Conservation (phyloP, 2,329 filamentous ascomycete species). For the Aspergillus tanneri region DNA sequence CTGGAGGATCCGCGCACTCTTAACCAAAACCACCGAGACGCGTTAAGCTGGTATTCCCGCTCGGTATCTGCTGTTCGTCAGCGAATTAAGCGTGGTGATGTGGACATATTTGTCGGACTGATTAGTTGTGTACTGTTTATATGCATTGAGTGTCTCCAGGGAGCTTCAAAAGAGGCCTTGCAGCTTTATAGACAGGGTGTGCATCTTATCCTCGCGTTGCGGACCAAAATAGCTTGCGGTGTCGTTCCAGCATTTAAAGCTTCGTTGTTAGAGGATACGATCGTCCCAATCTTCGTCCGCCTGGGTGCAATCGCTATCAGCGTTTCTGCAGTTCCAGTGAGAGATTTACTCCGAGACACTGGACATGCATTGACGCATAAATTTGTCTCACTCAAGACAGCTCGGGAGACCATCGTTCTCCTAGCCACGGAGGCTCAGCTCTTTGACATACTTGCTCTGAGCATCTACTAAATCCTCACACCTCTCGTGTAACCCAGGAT, state of each 20-base stretch:
- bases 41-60: constrained; percentile 35
- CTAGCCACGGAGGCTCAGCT: constrained; percentile 24
- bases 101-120: constrained; percentile 28
- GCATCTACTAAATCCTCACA: constrained; percentile 13
- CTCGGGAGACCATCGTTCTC: constrained; percentile 27
- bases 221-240: constrained; percentile 13
- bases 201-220: constrained; percentile 24
- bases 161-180: constrained; percentile 24
- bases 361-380: background rate
- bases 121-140: constrained; percentile 36
- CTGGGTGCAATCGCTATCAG: constrained; percentile 22
- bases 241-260: constrained; percentile 16
- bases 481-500: constrained; percentile 15
- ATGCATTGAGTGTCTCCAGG: constrained; percentile 33
- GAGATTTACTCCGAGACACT: constrained; percentile 1
- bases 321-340: constrained; percentile 2
- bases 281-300: constrained; percentile 31
- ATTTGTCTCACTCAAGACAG: constrained; percentile 16
- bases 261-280: constrained; percentile 26
- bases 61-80: constrained; percentile 27
- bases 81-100: constrained; percentile 23
- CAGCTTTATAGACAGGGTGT: constrained; percentile 29
- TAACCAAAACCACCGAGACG: constrained; percentile 26
- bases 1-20: background rate
- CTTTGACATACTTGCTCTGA: constrained; percentile 24